phyloP scores from a whole-genome alignment of 75 land plant genomes.

The Gnetum montanum region DNA sequence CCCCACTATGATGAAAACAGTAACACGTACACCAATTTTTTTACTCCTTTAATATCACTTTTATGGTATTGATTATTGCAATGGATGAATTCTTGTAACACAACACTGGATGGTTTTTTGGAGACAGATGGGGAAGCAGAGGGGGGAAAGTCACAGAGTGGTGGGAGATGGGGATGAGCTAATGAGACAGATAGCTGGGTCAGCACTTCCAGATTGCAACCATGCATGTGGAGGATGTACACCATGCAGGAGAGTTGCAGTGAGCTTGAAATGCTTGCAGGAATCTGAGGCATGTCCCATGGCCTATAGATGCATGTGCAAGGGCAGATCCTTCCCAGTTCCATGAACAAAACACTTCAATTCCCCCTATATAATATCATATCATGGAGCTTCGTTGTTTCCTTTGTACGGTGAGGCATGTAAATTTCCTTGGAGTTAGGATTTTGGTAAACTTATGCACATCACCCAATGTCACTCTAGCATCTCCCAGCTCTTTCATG shows the following conservation, averaged over 20 bases:
- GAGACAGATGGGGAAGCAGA: not conserved
- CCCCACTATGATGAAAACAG: not conserved
- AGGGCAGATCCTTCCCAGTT: constrained; percentile 42
- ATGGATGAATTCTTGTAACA: not conserved
- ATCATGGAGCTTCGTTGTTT: too few relatives aligned
- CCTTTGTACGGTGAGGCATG: too few relatives aligned
- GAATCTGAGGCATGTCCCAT: constrained; percentile 52
- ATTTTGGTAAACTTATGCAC: too few relatives aligned
- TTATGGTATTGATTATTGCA: not conserved
- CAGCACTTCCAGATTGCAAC: constrained; percentile 53
- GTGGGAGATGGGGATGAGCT: not conserved
- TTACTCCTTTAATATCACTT: not conserved
- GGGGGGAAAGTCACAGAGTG: not conserved
- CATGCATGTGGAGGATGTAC: constrained; percentile 61
- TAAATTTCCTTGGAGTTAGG: too few relatives aligned
- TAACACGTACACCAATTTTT: not conserved
- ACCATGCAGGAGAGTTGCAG: constrained; percentile 60
- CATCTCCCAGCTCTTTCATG: too few relatives aligned
- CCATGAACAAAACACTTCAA: constrained; percentile 19
- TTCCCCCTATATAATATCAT: too few relatives aligned
- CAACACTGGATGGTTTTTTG: not conserved
- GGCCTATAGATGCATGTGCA: constrained; percentile 59
- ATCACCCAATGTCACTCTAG: too few relatives aligned
- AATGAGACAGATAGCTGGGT: constrained; percentile 22
- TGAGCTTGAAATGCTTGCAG: constrained; percentile 41